Base-by-base conservation (phyloP, 192 early-diverging fungal species). In the Cladochytrium replicatum region DNA sequence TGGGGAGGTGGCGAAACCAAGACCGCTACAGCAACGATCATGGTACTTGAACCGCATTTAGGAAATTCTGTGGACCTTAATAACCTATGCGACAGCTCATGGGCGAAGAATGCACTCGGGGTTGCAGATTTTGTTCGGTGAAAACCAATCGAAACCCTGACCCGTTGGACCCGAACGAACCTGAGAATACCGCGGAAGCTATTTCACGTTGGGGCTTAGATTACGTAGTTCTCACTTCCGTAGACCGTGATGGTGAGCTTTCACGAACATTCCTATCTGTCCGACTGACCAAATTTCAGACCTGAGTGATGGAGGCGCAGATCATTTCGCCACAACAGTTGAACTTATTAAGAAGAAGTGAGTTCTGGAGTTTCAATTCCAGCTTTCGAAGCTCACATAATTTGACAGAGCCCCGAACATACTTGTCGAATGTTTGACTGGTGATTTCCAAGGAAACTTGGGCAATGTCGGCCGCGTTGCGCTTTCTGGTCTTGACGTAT, bases 81-180 rank as follows among this genome's bases (percentile, higher is more conserved):
- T 38, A 27, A 43, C 48, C 9, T 7, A 3, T 23, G 4, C n/a
- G 8, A 24, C 21, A 69, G 61, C 75, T 97, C 56, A 94, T 98
- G 91, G 94, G 94, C 45, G 91, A 93, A 57, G 88, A 91, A 61
- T 98, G 94, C 67, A 98, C 94, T 3, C 79, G 94, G 46, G 94
- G 92, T 0, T 98, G 94, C 67, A 73, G 94, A 34, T 98, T 98
- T 75, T 98, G 94, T 55, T 89, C 91, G 11, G 94, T 98, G 28
- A 98, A 98, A 69, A 98, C 94, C 34, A 93, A 80, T 67, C 77
- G 81, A 51, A 66, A 61, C 1, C 94, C 94, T 4, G 75, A 74
- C 21, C 74, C 91, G 3, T 69, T 94, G 48, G 92, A 98, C 72
- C 73, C 82, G 15, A 66, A 74, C 52, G 94, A 98, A 57, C 94